These are phyloP conservation scores for Polyporus tsugae DNA, from an alignment of 1,284 basidiomycete genomes.

Conservation along the genomic window DNA sequence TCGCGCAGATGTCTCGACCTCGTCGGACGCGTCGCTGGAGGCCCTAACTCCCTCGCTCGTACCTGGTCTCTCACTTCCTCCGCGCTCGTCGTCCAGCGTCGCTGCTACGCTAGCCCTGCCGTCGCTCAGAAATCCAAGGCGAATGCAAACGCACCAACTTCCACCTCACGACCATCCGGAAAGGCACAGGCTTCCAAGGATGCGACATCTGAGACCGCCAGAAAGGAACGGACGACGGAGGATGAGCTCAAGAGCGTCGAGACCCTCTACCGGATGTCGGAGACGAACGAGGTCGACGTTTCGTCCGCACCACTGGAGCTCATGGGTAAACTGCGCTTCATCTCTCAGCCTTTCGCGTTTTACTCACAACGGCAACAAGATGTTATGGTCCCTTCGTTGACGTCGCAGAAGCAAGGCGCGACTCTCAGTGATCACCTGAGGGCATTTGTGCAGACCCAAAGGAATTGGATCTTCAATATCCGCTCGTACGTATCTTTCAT, in stretches of 20 bases:
- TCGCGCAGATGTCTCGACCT: constrained; percentile 31
- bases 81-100: constrained; percentile 23
- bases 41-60: constrained; percentile 21
- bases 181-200: constrained; percentile 18
- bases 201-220: constrained; percentile 1
- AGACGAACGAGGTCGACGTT: constrained; percentile 29
- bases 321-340: constrained; percentile 17
- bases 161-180: constrained; percentile 19
- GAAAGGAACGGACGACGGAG: constrained; percentile 11
- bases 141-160: constrained; percentile 13
- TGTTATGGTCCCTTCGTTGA: constrained; percentile 41
- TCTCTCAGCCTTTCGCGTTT: no score
- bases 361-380: constrained; percentile 32
- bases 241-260: constrained; percentile 24
- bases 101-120: constrained; percentile 25
- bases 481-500: constrained; percentile 29
- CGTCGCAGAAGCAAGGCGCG: constrained; percentile 34
- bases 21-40: constrained; percentile 22
- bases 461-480: constrained; percentile 41
- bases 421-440: constrained; percentile 38
- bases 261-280: constrained; percentile 18
- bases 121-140: constrained; percentile 26
- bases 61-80: constrained; percentile 24
- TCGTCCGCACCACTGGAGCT: constrained; percentile 28
- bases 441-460: constrained; percentile 31